Conservation (phyloP, 352 stramenopile genomes). For the Pythium oligandrum region DNA sequence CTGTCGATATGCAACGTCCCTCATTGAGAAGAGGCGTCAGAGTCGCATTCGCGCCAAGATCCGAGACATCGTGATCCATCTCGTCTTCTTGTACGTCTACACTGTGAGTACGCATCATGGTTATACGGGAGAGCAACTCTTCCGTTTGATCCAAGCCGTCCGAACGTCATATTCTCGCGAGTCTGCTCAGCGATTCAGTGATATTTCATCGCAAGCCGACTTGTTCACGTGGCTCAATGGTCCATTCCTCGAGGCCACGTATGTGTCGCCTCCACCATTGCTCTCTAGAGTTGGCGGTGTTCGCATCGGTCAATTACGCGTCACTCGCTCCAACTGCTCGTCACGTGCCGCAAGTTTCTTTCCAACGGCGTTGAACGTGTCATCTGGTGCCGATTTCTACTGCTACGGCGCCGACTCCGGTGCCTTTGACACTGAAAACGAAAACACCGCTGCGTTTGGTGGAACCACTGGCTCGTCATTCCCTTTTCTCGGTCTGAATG, state of each 20-base stretch:
- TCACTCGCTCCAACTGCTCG: constrained; percentile 28
- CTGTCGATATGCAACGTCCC: constrained; percentile 21
- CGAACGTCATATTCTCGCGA: constrained; percentile 6
- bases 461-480: constrained; percentile 13
- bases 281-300: constrained; percentile 26
- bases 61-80: constrained; percentile 39
- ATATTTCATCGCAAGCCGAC: constrained; percentile 17
- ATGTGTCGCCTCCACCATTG: constrained; percentile 1
- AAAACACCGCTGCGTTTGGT: constrained; percentile 18
- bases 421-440: constrained; percentile 16
- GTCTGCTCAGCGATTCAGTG: background rate
- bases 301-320: constrained; percentile 42
- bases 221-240: constrained; percentile 29
- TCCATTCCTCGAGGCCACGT: constrained; percentile 23
- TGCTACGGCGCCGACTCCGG: constrained; percentile 23
- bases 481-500: constrained; percentile 28
- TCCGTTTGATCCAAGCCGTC: constrained; percentile 19
- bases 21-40: constrained; percentile 26
- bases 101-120: constrained; percentile 24
- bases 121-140: constrained; percentile 28
- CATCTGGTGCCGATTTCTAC: constrained; percentile 1
- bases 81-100: constrained; percentile 41
- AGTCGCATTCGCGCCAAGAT: constrained; percentile 37
- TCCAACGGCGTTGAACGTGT: background rate
- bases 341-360: constrained; percentile 27